Evolutionary conservation across 345 rosid species (phyloP).

Genomic region (Barbarea vulgaris): DNA sequence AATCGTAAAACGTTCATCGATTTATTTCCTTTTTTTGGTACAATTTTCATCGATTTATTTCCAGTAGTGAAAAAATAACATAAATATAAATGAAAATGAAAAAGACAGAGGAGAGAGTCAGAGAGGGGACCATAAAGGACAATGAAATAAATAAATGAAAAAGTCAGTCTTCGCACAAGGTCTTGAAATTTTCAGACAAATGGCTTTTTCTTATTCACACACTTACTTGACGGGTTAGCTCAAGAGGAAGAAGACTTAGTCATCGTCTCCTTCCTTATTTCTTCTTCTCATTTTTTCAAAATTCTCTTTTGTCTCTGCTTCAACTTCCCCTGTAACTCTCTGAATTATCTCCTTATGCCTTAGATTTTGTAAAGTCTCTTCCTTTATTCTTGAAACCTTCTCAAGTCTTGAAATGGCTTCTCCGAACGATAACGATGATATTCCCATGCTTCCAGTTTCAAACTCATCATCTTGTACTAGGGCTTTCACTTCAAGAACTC

Average conservation of each 20-base stretch:
- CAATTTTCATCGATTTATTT: neutral
- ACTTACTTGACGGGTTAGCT: conserved; percentile 2
- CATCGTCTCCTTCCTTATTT: conserved; percentile 13
- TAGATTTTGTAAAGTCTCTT: neutral
- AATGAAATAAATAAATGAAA: neutral
- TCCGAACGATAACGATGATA: conserved; percentile 54
- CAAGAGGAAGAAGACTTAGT: neutral
- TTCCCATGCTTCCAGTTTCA: conserved; percentile 65
- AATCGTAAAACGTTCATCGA: neutral
- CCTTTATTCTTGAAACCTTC: neutral
- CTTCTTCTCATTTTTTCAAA: neutral
- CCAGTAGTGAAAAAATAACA: neutral
- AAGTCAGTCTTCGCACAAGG: conserved; percentile 13
- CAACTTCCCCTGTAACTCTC: neutral
- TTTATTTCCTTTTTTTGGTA: neutral
- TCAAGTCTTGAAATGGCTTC: conserved; percentile 11
- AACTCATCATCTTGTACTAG: conserved; percentile 46
- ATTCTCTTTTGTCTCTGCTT: neutral
- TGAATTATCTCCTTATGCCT: neutral
- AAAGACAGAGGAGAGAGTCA: neutral
- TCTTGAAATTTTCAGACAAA: neutral
- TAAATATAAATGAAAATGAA: neutral
- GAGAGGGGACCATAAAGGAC: neutral
- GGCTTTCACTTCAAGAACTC: conserved; percentile 46
- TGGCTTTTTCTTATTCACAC: neutral